Conservation (phyloP, 2,329 filamentous ascomycete species). For the Lasiodiplodia sp. region DNA sequence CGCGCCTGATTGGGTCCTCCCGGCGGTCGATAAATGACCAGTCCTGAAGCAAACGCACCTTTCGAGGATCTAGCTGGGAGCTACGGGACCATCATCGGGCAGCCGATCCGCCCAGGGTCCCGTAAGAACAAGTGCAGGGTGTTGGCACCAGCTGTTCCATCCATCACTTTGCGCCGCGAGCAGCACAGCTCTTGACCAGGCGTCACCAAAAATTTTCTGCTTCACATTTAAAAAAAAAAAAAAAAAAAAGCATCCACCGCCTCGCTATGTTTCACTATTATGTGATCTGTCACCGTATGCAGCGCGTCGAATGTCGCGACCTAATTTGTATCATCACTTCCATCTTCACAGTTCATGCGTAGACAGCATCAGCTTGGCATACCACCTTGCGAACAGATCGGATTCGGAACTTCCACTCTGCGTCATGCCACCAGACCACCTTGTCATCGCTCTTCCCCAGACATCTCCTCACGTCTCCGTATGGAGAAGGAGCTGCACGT, state of each 20-base stretch:
- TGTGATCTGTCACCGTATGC: not conserved
- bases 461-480: constrained; percentile 28
- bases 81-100: constrained; percentile 9
- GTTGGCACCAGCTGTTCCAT: not conserved
- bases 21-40: constrained; percentile 15
- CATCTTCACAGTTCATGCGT: not conserved
- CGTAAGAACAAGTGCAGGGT: not conserved
- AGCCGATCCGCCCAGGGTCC: constrained; percentile 17
- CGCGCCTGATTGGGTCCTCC: constrained; percentile 21
- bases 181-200: not conserved
- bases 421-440: constrained; percentile 7
- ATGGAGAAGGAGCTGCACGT: constrained; percentile 20
- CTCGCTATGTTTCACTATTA: not conserved
- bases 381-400: not conserved
- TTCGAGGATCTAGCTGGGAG: constrained; percentile 1
- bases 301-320: not conserved
- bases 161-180: not conserved
- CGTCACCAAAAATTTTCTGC: not conserved
- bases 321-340: not conserved
- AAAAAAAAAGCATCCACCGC: not conserved
- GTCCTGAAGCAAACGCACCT: constrained; percentile 14
- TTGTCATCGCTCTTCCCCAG: constrained; percentile 2
- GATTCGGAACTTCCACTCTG: not conserved
- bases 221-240: not conserved
- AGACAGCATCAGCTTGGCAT: not conserved